Evolutionary conservation across 345 rosid species (phyloP), one percentile per base, ranked within the genome.

Genomic region (Litchi chinensis): DNA sequence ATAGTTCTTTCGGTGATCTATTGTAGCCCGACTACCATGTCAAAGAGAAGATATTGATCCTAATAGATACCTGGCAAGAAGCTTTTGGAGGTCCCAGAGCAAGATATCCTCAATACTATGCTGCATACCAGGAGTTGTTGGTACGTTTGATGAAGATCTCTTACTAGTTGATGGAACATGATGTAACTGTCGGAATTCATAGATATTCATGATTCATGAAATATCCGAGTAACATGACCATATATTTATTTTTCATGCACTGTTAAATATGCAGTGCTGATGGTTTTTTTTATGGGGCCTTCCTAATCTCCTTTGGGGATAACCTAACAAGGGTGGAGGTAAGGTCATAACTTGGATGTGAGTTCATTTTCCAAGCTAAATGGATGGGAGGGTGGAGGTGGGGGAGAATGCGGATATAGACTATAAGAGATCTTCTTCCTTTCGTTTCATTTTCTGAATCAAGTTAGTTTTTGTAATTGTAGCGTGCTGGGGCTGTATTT

Each of bases 41-140:
- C 81, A 97, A 97, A 86, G 98, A 93, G 91, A 97, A 97, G 93
- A 91, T 97, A 80, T 73, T 97, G 81, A 86, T 77, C 76, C 89
- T 97, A 72, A 87, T 97, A 56, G 99, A 94, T 80, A 97, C 97
- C 54, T 97, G 99, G 99, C 99, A 97, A 93, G 99, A 97, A 86
- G 98, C 98, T 71, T 97, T 97, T 83, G 99, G 98, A 77, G 98
- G 98, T 56, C 82, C 98, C 37, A 91, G 96, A 85, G 95, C 99
- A 72, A 94, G 98, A 92, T 94, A 93, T 92, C 96, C 99, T 54
- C 99, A 97, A 82, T 97, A 94, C 83, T 94, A 87, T 90, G 91
- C 93, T 39, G 98, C 93, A 81, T 97, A 97, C 85, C 99, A 94
- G 84, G 99, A 97, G 85, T 87, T 97, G 86, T 79, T 94, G 99